Evolutionary conservation across 306 rosid species (phyloP), one percentile per base, ranked within the genome.

Genomic region (Casuarina equisetifolia): DNA sequence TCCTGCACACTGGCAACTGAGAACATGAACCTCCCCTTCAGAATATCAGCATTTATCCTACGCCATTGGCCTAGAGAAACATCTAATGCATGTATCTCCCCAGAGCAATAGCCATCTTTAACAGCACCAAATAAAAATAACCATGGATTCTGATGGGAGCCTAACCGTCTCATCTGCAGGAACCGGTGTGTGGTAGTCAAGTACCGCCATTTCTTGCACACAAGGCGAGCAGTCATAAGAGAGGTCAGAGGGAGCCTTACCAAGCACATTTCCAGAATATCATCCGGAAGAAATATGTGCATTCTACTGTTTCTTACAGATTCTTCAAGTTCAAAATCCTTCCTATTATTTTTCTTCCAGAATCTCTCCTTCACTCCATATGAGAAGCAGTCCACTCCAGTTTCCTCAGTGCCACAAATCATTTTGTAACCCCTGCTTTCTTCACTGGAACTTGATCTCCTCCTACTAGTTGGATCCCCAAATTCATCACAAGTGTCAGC

Each of bases 161-260:
- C 97, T 68, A 92, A 98, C 75, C 79, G 87, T 86, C 99, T 92
- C 96, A 96, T 82, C 74, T 91, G 92, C 72, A 91, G 86, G 79
- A 96, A 96, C 62, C 99, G 94, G 64, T 86, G 79, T 55, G 97
- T 88, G 82, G 94, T 84, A 32, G 97, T 92, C 85, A 96, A 76
- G 82, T 86, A 80, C 83, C 89, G 88, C 99, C 99, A 96, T 73
- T 91, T 96, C 85, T 85, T 96, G 89, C 99, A 96, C 70, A 96
- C 99, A 73, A 96, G 98, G 32, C 99, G 97, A 2, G 99, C 96
- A 77, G 92, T 92, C 98, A 93, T 93, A 79, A 96, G 92, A 86
- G 91, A 87, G 2, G 89, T 85, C 77, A 92, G 74, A 0, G 99
- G 98, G 68, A 96, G 99, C 91, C 96, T 89, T 77, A 93, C 89